Conservation (phyloP, 148 eudicot species). For the Chenopodium quinoa region DNA sequence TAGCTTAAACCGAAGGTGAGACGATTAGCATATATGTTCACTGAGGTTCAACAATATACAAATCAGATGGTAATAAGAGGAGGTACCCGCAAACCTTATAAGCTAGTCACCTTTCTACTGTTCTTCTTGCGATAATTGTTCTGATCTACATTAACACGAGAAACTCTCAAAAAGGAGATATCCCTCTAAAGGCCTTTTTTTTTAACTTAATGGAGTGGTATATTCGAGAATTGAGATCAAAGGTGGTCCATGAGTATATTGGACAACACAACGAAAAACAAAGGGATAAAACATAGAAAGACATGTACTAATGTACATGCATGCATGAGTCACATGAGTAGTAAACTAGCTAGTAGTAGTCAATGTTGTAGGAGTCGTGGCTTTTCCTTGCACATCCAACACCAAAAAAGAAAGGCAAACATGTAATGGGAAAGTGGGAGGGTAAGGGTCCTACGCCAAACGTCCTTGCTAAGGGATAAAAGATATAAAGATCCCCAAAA, state of each 20-base stretch:
- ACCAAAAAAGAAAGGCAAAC: background rate
- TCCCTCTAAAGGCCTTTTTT: too few species aligned
- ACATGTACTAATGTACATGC: background rate
- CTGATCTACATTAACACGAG: background rate
- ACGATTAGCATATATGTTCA: too few species aligned
- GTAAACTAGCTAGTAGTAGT: background rate
- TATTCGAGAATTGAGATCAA: too few species aligned
- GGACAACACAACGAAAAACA: background rate
- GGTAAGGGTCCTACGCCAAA: background rate
- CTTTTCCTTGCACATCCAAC: background rate
- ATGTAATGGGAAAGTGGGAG: background rate
- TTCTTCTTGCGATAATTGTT: too few species aligned
- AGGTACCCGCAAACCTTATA: too few species aligned
- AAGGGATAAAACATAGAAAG: background rate
- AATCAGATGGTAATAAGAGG: too few species aligned
- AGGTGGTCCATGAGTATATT: too few species aligned
- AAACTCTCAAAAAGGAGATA: too few species aligned
- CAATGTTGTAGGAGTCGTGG: background rate
- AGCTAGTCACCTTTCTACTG: too few species aligned
- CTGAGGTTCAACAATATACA: too few species aligned
- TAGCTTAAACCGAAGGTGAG: too few species aligned
- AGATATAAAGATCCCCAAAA: background rate
- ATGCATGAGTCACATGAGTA: background rate
- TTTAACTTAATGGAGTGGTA: too few species aligned
- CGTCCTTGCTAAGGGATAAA: background rate